Evolutionary conservation across 2,329 filamentous ascomycete species (phyloP).

Genomic region (Juglanconis oblonga): DNA sequence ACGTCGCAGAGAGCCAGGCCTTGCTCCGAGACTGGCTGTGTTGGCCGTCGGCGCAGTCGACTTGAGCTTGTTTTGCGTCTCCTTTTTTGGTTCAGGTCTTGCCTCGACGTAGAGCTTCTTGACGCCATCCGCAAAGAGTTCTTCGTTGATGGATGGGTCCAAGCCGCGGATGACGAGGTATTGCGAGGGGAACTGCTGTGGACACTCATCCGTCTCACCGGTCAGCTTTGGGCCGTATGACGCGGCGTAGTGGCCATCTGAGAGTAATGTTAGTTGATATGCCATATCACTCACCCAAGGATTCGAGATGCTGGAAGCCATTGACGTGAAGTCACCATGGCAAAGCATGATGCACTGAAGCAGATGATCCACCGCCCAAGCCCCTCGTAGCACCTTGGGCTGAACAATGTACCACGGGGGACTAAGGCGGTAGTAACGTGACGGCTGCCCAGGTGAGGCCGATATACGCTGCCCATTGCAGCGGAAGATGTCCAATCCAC

Average conservation of each 20-base stretch:
- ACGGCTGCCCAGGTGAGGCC: background rate
- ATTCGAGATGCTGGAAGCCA: background rate
- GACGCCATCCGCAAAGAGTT: conserved; percentile 69
- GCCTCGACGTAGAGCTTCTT: conserved; percentile 65
- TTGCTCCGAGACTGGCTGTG: conserved; percentile 64
- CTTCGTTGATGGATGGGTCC: conserved; percentile 67
- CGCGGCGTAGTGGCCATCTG: conserved; percentile 22
- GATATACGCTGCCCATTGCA: background rate
- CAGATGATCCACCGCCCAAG: background rate
- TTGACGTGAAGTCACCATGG: background rate
- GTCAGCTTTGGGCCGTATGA: conserved; percentile 35
- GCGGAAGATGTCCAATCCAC: background rate
- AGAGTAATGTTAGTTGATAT: background rate
- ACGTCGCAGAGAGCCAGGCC: conserved; percentile 70
- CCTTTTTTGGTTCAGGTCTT: conserved; percentile 41
- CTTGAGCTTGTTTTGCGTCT: conserved; percentile 50
- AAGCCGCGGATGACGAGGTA: conserved; percentile 74
- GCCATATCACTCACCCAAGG: background rate
- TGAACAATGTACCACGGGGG: background rate
- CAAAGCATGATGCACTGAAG: background rate
- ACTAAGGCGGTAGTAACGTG: background rate
- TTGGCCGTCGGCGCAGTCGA: conserved; percentile 56
- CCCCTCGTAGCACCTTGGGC: background rate
- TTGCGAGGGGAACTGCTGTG: conserved; percentile 60
- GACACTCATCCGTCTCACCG: conserved; percentile 41